phyloP scores from a whole-genome alignment of 108 stramenopile species.

The Skeletonema costatum region DNA sequence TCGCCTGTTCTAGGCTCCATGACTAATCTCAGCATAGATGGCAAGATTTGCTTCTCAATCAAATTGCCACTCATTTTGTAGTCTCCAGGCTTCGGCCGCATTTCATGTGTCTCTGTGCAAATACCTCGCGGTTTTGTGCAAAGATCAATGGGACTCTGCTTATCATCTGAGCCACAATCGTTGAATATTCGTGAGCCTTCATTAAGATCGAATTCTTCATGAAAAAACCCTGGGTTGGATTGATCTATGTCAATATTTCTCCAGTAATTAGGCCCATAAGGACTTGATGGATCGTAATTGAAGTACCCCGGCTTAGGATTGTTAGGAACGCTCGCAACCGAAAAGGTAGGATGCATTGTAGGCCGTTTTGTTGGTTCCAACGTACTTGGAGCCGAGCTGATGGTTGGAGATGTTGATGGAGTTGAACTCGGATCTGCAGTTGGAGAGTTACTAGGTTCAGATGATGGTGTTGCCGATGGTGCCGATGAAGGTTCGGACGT shows the following conservation, averaged over 20 bases:
- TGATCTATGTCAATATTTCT: constrained; percentile 10
- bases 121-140: constrained; percentile 19
- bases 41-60: constrained; percentile 40
- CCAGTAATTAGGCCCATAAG: constrained; percentile 37
- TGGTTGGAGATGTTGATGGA: constrained; percentile 12
- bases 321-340: background rate
- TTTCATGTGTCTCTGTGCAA: constrained; percentile 42
- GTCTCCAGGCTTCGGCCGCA: constrained; percentile 42
- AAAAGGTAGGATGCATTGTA: constrained; percentile 27
- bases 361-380: constrained; percentile 8
- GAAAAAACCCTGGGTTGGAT: constrained; percentile 23
- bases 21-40: constrained; percentile 36
- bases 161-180: constrained; percentile 47
- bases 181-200: constrained; percentile 2
- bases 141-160: constrained; percentile 83
- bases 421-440: background rate
- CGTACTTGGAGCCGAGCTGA: background rate
- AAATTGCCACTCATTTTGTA: constrained; percentile 35
- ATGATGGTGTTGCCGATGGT: constrained; percentile 9
- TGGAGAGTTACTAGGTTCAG: constrained; percentile 3
- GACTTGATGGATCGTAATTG: constrained; percentile 31
- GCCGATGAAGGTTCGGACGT: constrained; percentile 9
- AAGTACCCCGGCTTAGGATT: constrained; percentile 39
- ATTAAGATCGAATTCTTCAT: constrained; percentile 30
- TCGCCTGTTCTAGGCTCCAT: constrained; percentile 44